Conservation (phyloP, 495 filamentous ascomycete species). For the Penicillium coprophilum region DNA sequence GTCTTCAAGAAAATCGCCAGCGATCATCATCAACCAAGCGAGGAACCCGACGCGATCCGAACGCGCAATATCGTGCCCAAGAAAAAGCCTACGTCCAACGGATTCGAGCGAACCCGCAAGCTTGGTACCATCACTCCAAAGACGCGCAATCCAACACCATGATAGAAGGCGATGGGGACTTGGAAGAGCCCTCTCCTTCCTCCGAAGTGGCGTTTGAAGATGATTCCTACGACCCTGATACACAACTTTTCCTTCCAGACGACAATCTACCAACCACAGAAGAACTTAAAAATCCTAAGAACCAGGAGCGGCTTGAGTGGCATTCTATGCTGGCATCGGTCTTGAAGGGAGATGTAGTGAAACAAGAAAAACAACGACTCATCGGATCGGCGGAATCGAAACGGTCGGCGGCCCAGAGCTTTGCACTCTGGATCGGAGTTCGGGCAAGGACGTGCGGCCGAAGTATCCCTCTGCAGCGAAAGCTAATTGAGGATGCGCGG, state of each 20-base stretch:
- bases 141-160: constrained; percentile 65
- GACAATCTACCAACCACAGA: constrained; percentile 85
- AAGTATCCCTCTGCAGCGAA: constrained; percentile 75
- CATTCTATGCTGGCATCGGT: constrained; percentile 96
- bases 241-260: constrained; percentile 82
- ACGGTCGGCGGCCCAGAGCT: constrained; percentile 67
- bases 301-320: constrained; percentile 93
- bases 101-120: constrained; percentile 68
- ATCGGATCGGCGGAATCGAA: constrained; percentile 79
- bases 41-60: constrained; percentile 60
- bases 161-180: constrained; percentile 73
- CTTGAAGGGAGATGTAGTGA: constrained; percentile 92
- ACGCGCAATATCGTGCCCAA: constrained; percentile 78
- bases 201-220: constrained; percentile 79
- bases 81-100: constrained; percentile 79
- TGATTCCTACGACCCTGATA: constrained; percentile 88
- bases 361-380: constrained; percentile 93
- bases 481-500: constrained; percentile 79
- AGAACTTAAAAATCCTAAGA: constrained; percentile 83
- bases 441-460: constrained; percentile 79
- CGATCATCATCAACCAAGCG: constrained; percentile 56
- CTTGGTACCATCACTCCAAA: constrained; percentile 66
- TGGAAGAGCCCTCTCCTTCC: constrained; percentile 86
- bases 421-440: constrained; percentile 88
- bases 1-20: constrained; percentile 48